These are phyloP conservation scores for Vicia villosa DNA, from an alignment of 306 rosid species.

Conservation along the genomic window DNA sequence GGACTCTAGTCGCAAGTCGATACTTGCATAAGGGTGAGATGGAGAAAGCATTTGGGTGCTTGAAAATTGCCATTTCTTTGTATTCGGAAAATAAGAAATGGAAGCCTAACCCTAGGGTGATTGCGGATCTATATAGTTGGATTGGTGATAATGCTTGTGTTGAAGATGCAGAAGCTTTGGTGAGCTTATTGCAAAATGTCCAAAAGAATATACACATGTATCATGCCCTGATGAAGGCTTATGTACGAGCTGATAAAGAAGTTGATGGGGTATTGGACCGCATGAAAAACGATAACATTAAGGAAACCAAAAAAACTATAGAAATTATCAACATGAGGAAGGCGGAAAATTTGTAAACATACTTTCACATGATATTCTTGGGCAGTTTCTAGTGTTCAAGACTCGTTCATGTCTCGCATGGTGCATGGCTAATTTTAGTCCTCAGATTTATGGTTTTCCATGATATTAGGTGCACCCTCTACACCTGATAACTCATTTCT, in stretches of 20 bases:
- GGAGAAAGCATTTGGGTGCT: constrained; percentile 59
- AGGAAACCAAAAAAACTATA: constrained; percentile 47
- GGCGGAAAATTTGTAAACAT: constrained; percentile 19
- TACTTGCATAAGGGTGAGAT: constrained; percentile 54
- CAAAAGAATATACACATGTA: constrained; percentile 55
- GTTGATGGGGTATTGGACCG: constrained; percentile 48
- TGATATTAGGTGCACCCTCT: neutral
- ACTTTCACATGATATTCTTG: constrained; percentile 1
- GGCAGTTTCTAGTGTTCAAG: neutral
- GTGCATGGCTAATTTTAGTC: neutral
- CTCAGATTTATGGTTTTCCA: neutral
- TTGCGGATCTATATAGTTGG: constrained; percentile 52
- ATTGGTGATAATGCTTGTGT: constrained; percentile 60
- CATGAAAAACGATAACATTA: constrained; percentile 58
- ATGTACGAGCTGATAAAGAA: constrained; percentile 57
- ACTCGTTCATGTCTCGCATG: neutral
- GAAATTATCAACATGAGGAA: constrained; percentile 44
- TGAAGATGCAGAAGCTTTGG: constrained; percentile 64
- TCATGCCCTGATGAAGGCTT: constrained; percentile 57
- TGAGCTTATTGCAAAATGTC: constrained; percentile 46
- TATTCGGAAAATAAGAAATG: constrained; percentile 46
- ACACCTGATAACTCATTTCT: neutral
- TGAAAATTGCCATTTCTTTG: constrained; percentile 54
- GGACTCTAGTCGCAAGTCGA: constrained; percentile 63
- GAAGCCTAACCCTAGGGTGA: constrained; percentile 57